phyloP scores from a whole-genome alignment of 2,329 filamentous ascomycete species.

The Alternaria metachromatica region DNA sequence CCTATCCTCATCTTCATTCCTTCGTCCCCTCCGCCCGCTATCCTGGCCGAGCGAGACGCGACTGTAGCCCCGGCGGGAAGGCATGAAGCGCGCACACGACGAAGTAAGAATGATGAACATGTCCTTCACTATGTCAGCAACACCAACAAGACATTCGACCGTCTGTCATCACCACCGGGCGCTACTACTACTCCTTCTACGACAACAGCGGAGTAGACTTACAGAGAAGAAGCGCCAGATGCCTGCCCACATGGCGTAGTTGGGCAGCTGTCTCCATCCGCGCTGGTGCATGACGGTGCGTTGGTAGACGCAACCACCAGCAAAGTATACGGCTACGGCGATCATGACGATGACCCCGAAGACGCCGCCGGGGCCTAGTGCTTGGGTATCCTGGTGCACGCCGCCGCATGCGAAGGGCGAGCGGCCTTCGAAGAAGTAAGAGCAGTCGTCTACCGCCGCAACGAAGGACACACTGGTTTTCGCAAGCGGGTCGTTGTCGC shows the following conservation, averaged over 20 bases:
- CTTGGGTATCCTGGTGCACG: conserved; percentile 63
- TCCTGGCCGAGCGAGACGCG: conserved; percentile 62
- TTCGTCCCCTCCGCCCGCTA: conserved; percentile 50
- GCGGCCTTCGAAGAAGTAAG: conserved; percentile 94
- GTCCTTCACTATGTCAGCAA: conserved; percentile 47
- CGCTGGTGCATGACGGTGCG: conserved; percentile 91
- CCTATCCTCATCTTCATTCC: conserved; percentile 84
- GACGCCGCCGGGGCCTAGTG: conserved; percentile 73
- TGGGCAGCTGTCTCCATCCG: conserved; percentile 93
- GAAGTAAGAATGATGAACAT: conserved; percentile 72
- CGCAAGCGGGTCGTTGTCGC: conserved; percentile 79
- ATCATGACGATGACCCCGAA: conserved; percentile 86
- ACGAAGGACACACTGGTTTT: conserved; percentile 82
- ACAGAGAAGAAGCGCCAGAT: conserved; percentile 86
- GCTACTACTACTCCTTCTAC: not conserved
- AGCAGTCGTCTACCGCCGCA: conserved; percentile 86
- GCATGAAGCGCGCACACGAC: conserved; percentile 71
- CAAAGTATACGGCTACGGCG: conserved; percentile 84
- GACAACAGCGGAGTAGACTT: conserved; percentile 33
- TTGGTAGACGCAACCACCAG: conserved; percentile 95
- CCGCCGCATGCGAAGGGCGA: conserved; percentile 84
- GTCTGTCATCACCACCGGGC: conserved; percentile 1
- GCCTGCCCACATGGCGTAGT: conserved; percentile 90
- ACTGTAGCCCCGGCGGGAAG: conserved; percentile 70
- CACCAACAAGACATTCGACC: not conserved